phyloP scores from a whole-genome alignment of 2,329 filamentous ascomycete species.

The Ophiocordyceps australis region DNA sequence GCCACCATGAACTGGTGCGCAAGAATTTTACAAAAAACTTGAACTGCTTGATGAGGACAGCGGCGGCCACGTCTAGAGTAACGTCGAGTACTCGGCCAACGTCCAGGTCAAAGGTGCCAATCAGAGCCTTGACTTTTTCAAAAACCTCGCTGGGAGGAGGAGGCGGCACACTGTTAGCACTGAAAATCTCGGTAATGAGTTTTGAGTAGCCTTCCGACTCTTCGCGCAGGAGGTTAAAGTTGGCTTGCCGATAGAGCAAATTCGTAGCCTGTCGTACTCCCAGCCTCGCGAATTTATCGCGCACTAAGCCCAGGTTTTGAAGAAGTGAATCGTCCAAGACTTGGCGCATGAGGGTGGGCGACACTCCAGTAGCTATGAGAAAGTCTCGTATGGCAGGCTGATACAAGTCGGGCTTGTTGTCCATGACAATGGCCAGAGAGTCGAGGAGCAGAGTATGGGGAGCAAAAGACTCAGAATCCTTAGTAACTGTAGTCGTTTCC shows the following conservation, averaged over 20 bases:
- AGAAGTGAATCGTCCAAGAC: conserved; percentile 68
- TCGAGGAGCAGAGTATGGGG: conserved; percentile 62
- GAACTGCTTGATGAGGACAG: conserved; percentile 80
- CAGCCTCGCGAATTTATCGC: conserved; percentile 68
- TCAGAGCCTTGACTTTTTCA: conserved; percentile 80
- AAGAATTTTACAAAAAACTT: conserved; percentile 91
- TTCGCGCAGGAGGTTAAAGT: conserved; percentile 89
- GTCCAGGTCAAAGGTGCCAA: conserved; percentile 92
- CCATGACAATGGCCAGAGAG: conserved; percentile 60
- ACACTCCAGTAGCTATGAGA: conserved; percentile 54
- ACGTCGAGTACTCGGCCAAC: conserved; percentile 90
- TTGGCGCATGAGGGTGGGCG: conserved; percentile 54
- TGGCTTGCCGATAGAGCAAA: conserved; percentile 83
- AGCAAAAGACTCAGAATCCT: conserved; percentile 35
- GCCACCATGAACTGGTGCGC: conserved; percentile 93
- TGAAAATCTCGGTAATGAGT: conserved; percentile 87
- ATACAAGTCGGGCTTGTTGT: conserved; percentile 39
- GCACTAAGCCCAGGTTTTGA: conserved; percentile 59
- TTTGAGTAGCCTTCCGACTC: conserved; percentile 96
- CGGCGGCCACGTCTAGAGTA: conserved; percentile 85
- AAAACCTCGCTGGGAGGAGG: conserved; percentile 69
- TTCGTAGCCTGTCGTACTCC: conserved; percentile 85
- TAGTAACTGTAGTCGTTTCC: conserved; percentile 28
- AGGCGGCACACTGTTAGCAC: conserved; percentile 57
- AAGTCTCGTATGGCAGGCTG: conserved; percentile 43